phyloP scores from a whole-genome alignment of 495 filamentous ascomycete species.

The Astrothelium macrocarpum region DNA sequence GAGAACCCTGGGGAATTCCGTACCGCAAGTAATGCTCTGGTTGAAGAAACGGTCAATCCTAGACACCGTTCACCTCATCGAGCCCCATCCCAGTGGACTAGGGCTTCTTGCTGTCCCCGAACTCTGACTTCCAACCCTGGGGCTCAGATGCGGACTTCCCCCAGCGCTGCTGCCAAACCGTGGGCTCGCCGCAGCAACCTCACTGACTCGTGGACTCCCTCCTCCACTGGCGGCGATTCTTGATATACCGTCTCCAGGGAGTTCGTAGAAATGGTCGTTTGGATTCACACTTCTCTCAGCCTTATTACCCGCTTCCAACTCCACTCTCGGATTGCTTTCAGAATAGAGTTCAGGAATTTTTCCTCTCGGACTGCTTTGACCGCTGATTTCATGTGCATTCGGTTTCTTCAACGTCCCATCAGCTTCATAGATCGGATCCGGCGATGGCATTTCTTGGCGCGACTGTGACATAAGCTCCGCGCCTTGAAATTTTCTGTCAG shows the following conservation, averaged over 20 bases:
- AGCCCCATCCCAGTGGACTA: not conserved
- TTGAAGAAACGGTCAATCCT: too few species aligned
- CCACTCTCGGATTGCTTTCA: not conserved
- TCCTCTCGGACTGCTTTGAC: constrained; percentile 2
- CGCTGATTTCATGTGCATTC: not conserved
- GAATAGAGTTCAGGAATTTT: not conserved
- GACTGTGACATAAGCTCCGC: not conserved
- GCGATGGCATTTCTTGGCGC: constrained; percentile 1
- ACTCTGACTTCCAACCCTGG: not conserved
- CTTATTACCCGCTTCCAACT: not conserved
- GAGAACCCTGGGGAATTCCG: too few species aligned
- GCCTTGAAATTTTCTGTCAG: not conserved
- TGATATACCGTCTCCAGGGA: constrained; percentile 1
- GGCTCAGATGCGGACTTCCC: not conserved
- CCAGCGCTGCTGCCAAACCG: not conserved
- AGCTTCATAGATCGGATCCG: not conserved
- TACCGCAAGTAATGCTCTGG: too few species aligned
- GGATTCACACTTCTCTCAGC: not conserved
- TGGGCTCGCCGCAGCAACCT: not conserved
- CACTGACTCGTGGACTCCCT: not conserved
- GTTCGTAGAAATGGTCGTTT: not conserved
- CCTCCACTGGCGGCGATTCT: not conserved
- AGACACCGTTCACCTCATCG: not conserved
- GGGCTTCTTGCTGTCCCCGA: not conserved
- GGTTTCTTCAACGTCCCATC: not conserved